These are phyloP conservation scores for Candida ascalaphidarum DNA, from an alignment of 805 yeast species.

Conservation along the genomic window DNA sequence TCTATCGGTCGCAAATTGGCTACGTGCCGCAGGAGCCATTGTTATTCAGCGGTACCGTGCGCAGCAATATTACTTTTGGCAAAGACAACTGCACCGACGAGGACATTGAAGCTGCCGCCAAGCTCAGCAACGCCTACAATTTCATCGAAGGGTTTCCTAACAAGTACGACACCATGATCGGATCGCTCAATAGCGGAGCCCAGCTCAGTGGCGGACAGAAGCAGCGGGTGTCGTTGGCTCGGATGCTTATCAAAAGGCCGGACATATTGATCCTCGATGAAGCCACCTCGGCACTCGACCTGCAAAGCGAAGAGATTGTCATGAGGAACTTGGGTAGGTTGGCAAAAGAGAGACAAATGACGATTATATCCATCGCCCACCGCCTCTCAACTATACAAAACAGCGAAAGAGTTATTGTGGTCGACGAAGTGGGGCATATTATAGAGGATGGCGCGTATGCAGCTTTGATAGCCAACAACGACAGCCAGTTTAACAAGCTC, in stretches of 20 bases:
- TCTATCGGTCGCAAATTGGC: constrained; percentile 70
- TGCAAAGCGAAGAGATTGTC: constrained; percentile 80
- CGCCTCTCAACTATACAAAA: constrained; percentile 80
- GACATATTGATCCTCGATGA: constrained; percentile 81
- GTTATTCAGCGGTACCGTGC: constrained; percentile 75
- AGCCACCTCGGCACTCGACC: constrained; percentile 90
- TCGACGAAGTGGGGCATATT: constrained; percentile 43
- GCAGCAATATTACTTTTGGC: constrained; percentile 80
- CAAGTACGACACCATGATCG: constrained; percentile 74
- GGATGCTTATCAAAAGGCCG: constrained; percentile 76
- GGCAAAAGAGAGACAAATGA: constrained; percentile 34
- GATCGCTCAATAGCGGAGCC: constrained; percentile 62
- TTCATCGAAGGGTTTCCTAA: constrained; percentile 75
- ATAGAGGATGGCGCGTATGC: constrained; percentile 63
- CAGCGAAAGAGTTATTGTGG: constrained; percentile 73
- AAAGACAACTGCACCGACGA: constrained; percentile 46
- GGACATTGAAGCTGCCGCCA: constrained; percentile 52
- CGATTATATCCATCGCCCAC: constrained; percentile 88
- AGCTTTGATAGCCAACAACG: constrained; percentile 37
- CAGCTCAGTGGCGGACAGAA: constrained; percentile 94
- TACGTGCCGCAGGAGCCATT: constrained; percentile 91
- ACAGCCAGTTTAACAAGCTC: constrained; percentile 37
- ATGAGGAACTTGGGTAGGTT: constrained; percentile 60
- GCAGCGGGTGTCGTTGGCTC: constrained; percentile 85
- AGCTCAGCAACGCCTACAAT: constrained; percentile 62